Base-by-base conservation (phyloP, 108 stramenopile genomes). In the Skeletonema tropicum region DNA sequence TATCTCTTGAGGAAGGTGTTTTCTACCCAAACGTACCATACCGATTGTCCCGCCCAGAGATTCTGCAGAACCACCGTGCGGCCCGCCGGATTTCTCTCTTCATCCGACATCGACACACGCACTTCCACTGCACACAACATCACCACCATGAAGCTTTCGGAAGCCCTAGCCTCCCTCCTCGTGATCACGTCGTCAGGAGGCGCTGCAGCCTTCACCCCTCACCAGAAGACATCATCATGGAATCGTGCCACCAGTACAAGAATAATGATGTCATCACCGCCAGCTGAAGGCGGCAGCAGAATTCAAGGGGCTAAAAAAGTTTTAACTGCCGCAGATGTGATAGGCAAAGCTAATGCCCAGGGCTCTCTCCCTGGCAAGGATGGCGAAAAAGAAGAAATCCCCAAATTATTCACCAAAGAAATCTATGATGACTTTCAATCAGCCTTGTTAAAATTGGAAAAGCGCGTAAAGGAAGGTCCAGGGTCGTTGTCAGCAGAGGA, bases 351-450 rank as follows among this genome's bases (percentile, higher is more conserved):
- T 5, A 55, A 55, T 19, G 52, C 52, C 2, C 52, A 55, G n/a
- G 52, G 52, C 23, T n/a, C 52, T 55, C 52, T 55, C 23, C 52
- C 52, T 19, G 52, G 52, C 23, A 55, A 61, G 36, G 58, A 74
- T 21, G 83, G 66, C 26, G 36, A 57, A 6, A 35, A 57, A 3
- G 79, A 83, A n/a, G 83, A 85, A 31, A 46, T 71, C 14, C 88
- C 88, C n/a, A 87, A 86, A 66, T 23, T 89, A 23, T 93, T 86
- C 67, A 73, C 83, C 19, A 72, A 88, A 57, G 83, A 77, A 41
- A 58, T 93, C 17, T 76, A 86, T 17, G 78, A 77, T 36, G 87
- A 93, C 71, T 87, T 90, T 73, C 85, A 88, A 71, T 59, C 79
- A 55, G 69, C 74, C 7, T 66, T 90, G 32, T 31, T 90, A 33